Conservation (phyloP, 108 stramenopile species). For the Cyclotella cryptica region DNA sequence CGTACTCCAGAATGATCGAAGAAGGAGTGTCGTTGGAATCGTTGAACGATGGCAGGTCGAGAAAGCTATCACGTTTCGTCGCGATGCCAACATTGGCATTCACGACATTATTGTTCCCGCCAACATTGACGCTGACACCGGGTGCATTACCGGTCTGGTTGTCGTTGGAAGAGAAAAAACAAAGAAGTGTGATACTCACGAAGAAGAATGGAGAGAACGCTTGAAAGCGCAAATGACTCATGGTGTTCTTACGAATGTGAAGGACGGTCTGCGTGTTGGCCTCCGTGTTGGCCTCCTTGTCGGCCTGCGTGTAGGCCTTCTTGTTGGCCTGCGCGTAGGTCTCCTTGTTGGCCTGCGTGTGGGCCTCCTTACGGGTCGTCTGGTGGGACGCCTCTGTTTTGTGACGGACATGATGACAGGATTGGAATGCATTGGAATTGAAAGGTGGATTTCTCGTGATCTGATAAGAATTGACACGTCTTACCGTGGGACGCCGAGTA, state of each 20-base stretch:
- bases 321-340: conserved; percentile 2
- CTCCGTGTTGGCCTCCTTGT: neutral
- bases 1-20: neutral
- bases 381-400: too few species aligned
- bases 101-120: neutral
- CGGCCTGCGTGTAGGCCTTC: neutral
- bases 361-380: neutral
- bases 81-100: conserved; percentile 9
- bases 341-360: neutral
- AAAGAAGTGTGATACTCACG: neutral
- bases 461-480: too few species aligned
- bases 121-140: conserved; percentile 1
- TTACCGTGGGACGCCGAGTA: too few species aligned
- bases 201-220: neutral
- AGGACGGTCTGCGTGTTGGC: neutral
- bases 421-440: too few species aligned
- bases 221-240: neutral
- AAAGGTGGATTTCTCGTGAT: too few species aligned
- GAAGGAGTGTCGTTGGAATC: neutral
- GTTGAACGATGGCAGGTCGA: neutral
- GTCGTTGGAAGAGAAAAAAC: neutral
- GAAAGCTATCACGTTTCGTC: neutral
- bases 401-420: too few species aligned
- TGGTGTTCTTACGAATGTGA: neutral
- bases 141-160: neutral